Evolutionary conservation across 2,329 filamentous ascomycete genomes (phyloP).

Genomic region (Monosporascus sp.): DNA sequence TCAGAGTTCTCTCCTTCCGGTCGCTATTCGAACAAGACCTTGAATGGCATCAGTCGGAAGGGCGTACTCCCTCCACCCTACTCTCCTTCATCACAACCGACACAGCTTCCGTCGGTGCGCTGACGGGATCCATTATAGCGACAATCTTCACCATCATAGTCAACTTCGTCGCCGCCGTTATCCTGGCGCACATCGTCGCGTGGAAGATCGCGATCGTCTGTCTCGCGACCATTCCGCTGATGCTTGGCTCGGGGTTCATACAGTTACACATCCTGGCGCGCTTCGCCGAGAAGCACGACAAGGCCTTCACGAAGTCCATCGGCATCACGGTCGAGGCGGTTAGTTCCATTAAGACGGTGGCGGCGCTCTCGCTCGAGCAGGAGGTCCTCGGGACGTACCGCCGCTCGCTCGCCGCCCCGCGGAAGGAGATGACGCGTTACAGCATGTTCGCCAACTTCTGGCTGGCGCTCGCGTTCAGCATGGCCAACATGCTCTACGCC

Average conservation of each 20-base stretch:
- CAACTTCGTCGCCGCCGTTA: slow-evolving; percentile 63
- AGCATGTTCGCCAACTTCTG: slow-evolving; percentile 51
- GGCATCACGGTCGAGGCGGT: slow-evolving; percentile 63
- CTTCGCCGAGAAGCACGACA: slow-evolving; percentile 58
- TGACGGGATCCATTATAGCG: slow-evolving; percentile 67
- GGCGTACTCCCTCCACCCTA: slow-evolving; percentile 55
- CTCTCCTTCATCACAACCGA: slow-evolving; percentile 67
- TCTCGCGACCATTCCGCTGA: slow-evolving; percentile 61
- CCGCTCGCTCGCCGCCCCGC: slow-evolving; percentile 42
- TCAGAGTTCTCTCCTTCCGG: slow-evolving; percentile 59
- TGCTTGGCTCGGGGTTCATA: slow-evolving; percentile 65
- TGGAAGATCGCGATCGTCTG: slow-evolving; percentile 75
- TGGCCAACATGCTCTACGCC: slow-evolving; percentile 65
- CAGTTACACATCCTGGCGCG: slow-evolving; percentile 57
- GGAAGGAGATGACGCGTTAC: slow-evolving; percentile 48
- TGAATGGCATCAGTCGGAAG: slow-evolving; percentile 65
- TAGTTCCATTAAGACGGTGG: slow-evolving; percentile 58
- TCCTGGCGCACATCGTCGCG: slow-evolving; percentile 64
- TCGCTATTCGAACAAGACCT: slow-evolving; percentile 62
- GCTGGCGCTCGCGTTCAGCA: slow-evolving; percentile 54
- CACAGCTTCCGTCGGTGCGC: slow-evolving; percentile 58
- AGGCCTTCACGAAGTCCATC: slow-evolving; percentile 59
- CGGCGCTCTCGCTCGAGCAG: slow-evolving; percentile 48
- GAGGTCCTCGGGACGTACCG: slow-evolving; percentile 50
- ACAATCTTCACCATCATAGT: slow-evolving; percentile 63